Percentiles rank a stretch among this genome's conserved stretches.
phyloP scores from a whole-genome alignment of 2,329 filamentous ascomycete species.

The Mycocentrospora acerina region DNA sequence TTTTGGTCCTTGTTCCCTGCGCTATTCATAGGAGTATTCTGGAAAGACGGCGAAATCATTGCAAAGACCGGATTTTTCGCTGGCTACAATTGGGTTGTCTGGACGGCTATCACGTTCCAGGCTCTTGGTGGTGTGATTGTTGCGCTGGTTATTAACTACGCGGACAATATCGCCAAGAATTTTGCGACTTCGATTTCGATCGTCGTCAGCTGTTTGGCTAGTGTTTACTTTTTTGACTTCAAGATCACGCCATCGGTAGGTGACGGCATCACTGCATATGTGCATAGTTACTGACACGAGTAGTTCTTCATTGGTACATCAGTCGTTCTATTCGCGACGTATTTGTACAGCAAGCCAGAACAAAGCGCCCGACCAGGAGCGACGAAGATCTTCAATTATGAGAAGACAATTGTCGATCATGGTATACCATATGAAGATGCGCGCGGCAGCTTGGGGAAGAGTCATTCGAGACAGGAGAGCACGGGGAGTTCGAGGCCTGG shows the following conservation, averaged over 20 bases:
- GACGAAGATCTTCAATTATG: conserved; percentile 70
- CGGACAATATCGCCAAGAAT: conserved; percentile 90
- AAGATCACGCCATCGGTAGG: conserved; percentile 57
- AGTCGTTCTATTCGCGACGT: conserved; percentile 79
- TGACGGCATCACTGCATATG: background rate
- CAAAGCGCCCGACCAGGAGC: conserved; percentile 56
- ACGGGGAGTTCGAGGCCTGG: conserved; percentile 18
- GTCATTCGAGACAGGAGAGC: conserved; percentile 13
- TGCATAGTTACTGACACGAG: conserved; percentile 13
- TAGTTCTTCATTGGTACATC: conserved; percentile 82
- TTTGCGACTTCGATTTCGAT: conserved; percentile 93
- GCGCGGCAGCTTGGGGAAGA: conserved; percentile 6
- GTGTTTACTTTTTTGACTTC: conserved; percentile 83
- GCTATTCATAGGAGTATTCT: conserved; percentile 80
- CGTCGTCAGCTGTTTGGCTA: conserved; percentile 80
- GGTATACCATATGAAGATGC: conserved; percentile 19
- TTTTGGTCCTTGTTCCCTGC: conserved; percentile 93
- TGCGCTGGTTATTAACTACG: conserved; percentile 77
- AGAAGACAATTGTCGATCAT: conserved; percentile 67
- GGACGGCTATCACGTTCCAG: conserved; percentile 80
- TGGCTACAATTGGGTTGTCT: conserved; percentile 91
- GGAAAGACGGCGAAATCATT: conserved; percentile 84
- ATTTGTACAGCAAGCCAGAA: conserved; percentile 75
- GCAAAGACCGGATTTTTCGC: conserved; percentile 86
- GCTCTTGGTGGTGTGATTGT: conserved; percentile 82